A percentile compares a stretch with the other conserved stretches of the same genome.
Evolutionary conservation across 2,329 filamentous ascomycete species (phyloP).

Genomic region (Verticillium tricorpus): DNA sequence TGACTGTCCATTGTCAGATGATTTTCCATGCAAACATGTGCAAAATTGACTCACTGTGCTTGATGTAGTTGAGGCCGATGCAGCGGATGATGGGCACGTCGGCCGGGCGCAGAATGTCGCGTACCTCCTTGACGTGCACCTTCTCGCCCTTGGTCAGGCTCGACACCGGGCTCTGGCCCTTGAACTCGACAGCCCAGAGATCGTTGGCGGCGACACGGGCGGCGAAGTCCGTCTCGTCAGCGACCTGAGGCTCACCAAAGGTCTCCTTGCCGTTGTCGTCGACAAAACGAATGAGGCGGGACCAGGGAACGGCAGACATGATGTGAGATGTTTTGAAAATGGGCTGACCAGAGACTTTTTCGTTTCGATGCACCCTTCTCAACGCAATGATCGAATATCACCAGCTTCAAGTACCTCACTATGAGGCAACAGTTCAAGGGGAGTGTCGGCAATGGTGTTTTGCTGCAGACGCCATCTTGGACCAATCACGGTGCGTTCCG

Average conservation of each 20-base stretch:
- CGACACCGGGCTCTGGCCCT: slow-evolving; percentile 21
- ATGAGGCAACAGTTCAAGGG: not conserved
- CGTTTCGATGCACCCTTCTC: not conserved
- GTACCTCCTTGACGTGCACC: slow-evolving; percentile 24
- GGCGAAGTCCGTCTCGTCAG: slow-evolving; percentile 19
- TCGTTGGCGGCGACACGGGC: slow-evolving; percentile 17
- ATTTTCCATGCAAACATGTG: not conserved
- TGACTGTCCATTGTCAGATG: slow-evolving; percentile 29
- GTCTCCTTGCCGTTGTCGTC: slow-evolving; percentile 25
- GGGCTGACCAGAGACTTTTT: not conserved
- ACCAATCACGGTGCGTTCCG: slow-evolving; percentile 17
- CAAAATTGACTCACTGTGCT: slow-evolving; percentile 24
- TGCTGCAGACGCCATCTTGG: not conserved
- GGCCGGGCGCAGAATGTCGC: slow-evolving; percentile 21
- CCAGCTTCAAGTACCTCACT: not conserved
- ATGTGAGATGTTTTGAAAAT: not conserved
- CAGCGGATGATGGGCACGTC: slow-evolving; percentile 31
- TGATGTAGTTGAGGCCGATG: slow-evolving; percentile 31
- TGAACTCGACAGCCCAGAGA: slow-evolving; percentile 23
- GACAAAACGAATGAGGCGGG: slow-evolving; percentile 28
- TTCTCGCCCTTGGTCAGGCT: slow-evolving; percentile 20
- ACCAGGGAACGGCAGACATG: slow-evolving; percentile 15
- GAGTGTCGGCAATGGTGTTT: not conserved
- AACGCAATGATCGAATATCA: not conserved
- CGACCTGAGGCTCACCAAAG: slow-evolving; percentile 27